Evolutionary conservation across 1,139 yeast genomes (phyloP), one percentile per base, ranked within the genome.

Genomic region (Blastobotrys persicus): DNA sequence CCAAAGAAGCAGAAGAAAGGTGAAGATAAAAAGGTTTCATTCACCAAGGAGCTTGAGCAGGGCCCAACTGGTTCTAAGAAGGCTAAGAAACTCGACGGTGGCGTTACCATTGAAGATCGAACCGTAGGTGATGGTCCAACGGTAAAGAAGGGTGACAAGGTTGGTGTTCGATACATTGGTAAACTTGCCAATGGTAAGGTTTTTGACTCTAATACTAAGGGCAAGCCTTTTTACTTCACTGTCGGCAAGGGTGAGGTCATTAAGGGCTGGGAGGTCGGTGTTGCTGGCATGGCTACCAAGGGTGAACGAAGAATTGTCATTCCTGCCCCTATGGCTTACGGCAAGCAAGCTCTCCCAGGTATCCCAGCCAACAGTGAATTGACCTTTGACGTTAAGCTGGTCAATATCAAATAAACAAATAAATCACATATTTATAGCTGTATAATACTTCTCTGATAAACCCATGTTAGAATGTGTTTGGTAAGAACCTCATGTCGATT

Each of bases 181-280:
- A 92, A 92, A 76, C 83, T 92, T 70, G 85, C 86, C 76, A 89
- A 89, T 75, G 98, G 98, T 60, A 88, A 87, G 70, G 92, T 87
- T 44, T 92, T 92, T 64, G 99, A 92, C 78, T 89, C 92, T 73
- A 92, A 92, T 81, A 89, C 97, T 62, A 79, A 85, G 59, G 99
- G 99, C 62, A 91, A 88, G 77, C 98, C 99, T 65, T 92, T 94
- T 71, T 73, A 75, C 57, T 94, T 92, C 74, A 81, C 80, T 58
- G 80, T 92, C 61, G 98, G 98, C 64, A 88, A 86, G 71, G 98
- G 98, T 67, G 98, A 94, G 74, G 96, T 95, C 65, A 94, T 94
- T 77, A 88, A 88, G 73, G 98, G 98, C 57, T 92, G 96, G 85
- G 99, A 92, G 69, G 79, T 91, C 64, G 98, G 98, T 77, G 95